Percentiles rank a stretch among this genome's conserved stretches.
Conservation (phyloP, 768 basidiomycete genomes). For the Rhizopogon vinicolor region DNA sequence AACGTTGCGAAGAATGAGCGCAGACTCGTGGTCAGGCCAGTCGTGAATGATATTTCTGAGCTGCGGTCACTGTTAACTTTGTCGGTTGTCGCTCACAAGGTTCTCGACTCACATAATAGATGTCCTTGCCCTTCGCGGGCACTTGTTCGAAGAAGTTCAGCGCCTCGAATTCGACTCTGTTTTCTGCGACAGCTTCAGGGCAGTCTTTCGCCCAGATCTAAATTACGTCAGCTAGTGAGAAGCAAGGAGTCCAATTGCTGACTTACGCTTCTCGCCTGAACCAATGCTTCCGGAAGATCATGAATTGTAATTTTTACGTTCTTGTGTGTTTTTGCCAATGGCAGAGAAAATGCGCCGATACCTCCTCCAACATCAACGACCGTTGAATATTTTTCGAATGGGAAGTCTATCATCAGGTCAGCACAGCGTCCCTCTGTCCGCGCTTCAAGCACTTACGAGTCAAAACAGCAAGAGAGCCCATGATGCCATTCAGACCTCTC, state of each 20-base stretch:
- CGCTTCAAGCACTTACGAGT: slow-evolving; percentile 10
- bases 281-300: slow-evolving; percentile 23
- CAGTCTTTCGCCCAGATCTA: slow-evolving; percentile 21
- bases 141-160: slow-evolving; percentile 26
- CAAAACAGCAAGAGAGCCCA: slow-evolving; percentile 20
- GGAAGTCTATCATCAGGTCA: slow-evolving; percentile 18
- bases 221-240: not conserved
- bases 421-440: not conserved
- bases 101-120: slow-evolving; percentile 27
- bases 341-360: slow-evolving; percentile 26
- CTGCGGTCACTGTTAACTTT: slow-evolving; percentile 1
- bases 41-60: slow-evolving; percentile 24
- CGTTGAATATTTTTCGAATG: slow-evolving; percentile 24
- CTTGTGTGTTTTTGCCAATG: slow-evolving; percentile 22
- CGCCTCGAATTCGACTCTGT: slow-evolving; percentile 22
- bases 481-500: slow-evolving; percentile 17
- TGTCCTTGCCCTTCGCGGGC: slow-evolving; percentile 20
- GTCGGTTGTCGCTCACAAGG: not conserved
- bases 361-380: slow-evolving; percentile 33
- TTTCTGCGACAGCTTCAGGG: slow-evolving; percentile 19
- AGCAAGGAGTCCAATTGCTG: not conserved
- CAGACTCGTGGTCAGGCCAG: slow-evolving; percentile 27
- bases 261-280: slow-evolving; percentile 14
- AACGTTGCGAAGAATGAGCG: slow-evolving; percentile 23
- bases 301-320: slow-evolving; percentile 28